A percentile compares a stretch with the other conserved stretches of the same genome.
Evolutionary conservation across 352 stramenopile genomes (phyloP).

Genomic region (Phytophthora vignae): DNA sequence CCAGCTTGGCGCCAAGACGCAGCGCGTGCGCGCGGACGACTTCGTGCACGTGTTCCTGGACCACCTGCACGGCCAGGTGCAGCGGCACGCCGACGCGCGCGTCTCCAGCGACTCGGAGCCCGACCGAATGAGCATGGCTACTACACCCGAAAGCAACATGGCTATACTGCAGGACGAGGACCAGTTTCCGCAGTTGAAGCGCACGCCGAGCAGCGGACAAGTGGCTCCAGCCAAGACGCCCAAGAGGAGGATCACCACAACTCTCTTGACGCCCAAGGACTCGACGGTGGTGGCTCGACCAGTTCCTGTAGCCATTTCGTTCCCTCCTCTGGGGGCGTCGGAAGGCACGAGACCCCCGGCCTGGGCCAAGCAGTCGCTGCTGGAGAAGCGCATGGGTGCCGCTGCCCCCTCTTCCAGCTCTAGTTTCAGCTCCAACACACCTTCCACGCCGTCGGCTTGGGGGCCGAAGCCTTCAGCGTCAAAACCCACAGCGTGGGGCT

Average conservation of each 20-base stretch:
- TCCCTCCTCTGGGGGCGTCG: neutral
- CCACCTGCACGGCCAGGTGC: constrained; percentile 33
- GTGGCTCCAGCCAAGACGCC: neutral
- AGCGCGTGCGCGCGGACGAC: constrained; percentile 20
- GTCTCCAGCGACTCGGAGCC: neutral
- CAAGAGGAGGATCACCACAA: constrained; percentile 54
- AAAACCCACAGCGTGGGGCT: constrained; percentile 1
- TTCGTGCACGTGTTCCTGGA: constrained; percentile 39
- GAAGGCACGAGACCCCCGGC: constrained; percentile 23
- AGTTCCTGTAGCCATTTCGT: constrained; percentile 22
- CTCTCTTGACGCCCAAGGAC: constrained; percentile 44
- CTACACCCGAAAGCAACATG: constrained; percentile 5
- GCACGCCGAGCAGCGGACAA: constrained; percentile 1
- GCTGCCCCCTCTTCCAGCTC: neutral
- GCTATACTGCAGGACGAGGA: neutral
- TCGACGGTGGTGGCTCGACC: constrained; percentile 32
- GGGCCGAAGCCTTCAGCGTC: neutral
- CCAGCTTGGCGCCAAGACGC: neutral
- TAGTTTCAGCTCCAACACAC: constrained; percentile 2
- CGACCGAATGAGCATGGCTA: neutral
- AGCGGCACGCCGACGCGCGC: constrained; percentile 17
- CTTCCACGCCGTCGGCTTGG: neutral
- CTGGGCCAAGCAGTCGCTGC: constrained; percentile 54
- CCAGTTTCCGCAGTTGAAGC: constrained; percentile 22
- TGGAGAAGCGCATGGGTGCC: constrained; percentile 1